Evolutionary conservation across 2,329 filamentous ascomycete species (phyloP), one percentile per base, ranked within the genome.

Genomic region (Colletotrichum aenigma): DNA sequence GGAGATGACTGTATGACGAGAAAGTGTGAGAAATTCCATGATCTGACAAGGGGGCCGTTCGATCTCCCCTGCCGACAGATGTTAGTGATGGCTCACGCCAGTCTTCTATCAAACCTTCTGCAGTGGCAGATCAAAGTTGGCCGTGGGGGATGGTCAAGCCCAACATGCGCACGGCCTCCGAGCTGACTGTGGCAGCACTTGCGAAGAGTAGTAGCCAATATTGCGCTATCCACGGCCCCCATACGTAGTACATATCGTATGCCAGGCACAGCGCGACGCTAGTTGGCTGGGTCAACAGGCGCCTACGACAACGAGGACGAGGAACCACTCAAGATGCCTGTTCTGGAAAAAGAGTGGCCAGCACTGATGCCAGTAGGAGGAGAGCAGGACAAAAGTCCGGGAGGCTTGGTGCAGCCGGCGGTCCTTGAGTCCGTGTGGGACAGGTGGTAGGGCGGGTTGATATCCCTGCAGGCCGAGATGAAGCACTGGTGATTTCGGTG

Each of bases 381-480:
- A 48, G 38, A 48, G 38, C n/a, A 70, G 32, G 21, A 52, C 12
- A 65, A 30, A 4, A 48, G 16, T 21, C 62, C 43, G 64, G 56
- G 34, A 75, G 73, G 73, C 73, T 26, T 69, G 58, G 58, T 73
- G 70, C 70, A 75, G 64, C 64, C 58, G 43, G 48, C 58, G 70
- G 64, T 48, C 58, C 64, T 58, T 34, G 32, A 68, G 32, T 67
- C 56, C 43, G 48, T 38, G 71, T 75, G 70, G 62, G 43, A 64
- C 34, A 65, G 24, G 56, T 48, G n/a, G 64, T 58, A 73, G 60
- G 28, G 21, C 62, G 34, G 6, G 38, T 32, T 26, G 69, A 65
- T 32, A 36, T 70, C 70, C 70, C 56, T 68, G 73, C 64, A 68
- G 70, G 70, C 73, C 43, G 58, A 75, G 64, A 73, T 73, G 70